Evolutionary conservation across 371 early-diverging fungal genomes (phyloP).

Genomic region (Mucor saturninus): DNA sequence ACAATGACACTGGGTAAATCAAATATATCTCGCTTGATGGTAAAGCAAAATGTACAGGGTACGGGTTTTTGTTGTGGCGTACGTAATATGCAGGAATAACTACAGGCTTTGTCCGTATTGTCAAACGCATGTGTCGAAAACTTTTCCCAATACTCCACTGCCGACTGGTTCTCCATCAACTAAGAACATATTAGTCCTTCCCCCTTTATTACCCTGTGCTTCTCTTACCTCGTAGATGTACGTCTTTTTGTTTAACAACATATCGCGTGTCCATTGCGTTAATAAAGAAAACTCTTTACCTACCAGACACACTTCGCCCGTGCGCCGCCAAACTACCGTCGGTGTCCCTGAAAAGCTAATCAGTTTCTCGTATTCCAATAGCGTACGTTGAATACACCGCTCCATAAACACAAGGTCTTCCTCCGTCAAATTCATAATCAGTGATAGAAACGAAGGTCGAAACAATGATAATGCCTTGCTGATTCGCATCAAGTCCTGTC

Average conservation of each 20-base stretch:
- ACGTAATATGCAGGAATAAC: constrained; percentile 76
- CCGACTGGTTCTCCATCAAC: constrained; percentile 90
- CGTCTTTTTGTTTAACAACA: constrained; percentile 74
- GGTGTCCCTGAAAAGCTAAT: constrained; percentile 92
- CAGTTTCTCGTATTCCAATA: constrained; percentile 63
- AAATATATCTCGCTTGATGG: constrained; percentile 92
- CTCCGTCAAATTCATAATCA: constrained; percentile 88
- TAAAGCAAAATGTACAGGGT: constrained; percentile 91
- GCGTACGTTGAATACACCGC: constrained; percentile 88
- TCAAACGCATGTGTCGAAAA: constrained; percentile 90
- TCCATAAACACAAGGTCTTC: constrained; percentile 94
- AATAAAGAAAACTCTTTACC: constrained; percentile 92
- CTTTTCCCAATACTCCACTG: constrained; percentile 93
- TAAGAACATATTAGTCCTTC: constrained; percentile 37
- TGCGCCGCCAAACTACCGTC: constrained; percentile 92
- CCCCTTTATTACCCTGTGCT: too few species aligned
- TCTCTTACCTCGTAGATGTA: constrained; percentile 64
- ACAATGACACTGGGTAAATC: constrained; percentile 89
- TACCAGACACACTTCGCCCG: constrained; percentile 90
- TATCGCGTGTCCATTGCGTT: constrained; percentile 86
- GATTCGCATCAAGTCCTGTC: constrained; percentile 85
- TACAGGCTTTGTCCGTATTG: constrained; percentile 78
- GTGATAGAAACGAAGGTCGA: constrained; percentile 90
- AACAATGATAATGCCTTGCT: constrained; percentile 86
- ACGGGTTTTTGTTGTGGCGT: constrained; percentile 72